phyloP scores from a whole-genome alignment of 1,284 basidiomycete species.

The Sparassis latifolia region DNA sequence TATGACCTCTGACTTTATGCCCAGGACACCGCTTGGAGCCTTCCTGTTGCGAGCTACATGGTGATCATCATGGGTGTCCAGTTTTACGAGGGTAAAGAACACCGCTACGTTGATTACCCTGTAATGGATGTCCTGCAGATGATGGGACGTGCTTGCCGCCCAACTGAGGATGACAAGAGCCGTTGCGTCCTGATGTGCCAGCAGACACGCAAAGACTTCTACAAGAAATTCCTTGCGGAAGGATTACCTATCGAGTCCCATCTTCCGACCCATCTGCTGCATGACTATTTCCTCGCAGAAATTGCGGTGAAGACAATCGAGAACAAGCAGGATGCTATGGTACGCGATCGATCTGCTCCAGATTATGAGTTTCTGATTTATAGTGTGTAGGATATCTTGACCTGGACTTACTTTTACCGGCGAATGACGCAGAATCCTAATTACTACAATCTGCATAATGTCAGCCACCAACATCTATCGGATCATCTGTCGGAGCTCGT shows the following conservation, averaged over 20 bases:
- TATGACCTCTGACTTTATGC: slow-evolving; percentile 1
- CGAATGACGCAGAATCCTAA: slow-evolving; percentile 94
- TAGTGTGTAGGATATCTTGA: slow-evolving; percentile 75
- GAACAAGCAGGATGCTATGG: slow-evolving; percentile 96
- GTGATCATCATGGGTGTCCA: slow-evolving; percentile 99
- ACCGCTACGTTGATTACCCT: slow-evolving; percentile 96
- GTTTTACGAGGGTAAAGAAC: slow-evolving; percentile 91
- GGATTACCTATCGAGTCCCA: slow-evolving; percentile 97
- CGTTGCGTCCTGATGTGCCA: slow-evolving; percentile 97
- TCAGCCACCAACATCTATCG: slow-evolving; percentile 88
- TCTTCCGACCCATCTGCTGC: slow-evolving; percentile 78
- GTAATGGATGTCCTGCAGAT: slow-evolving; percentile 98
- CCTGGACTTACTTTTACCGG: slow-evolving; percentile 96
- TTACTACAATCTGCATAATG: slow-evolving; percentile 93
- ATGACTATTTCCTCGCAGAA: slow-evolving; percentile 98
- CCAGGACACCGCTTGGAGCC: slow-evolving; percentile 91
- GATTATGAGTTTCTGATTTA: not conserved
- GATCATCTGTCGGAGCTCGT: slow-evolving; percentile 96
- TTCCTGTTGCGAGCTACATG: slow-evolving; percentile 93
- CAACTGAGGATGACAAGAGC: slow-evolving; percentile 78
- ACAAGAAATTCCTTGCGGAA: slow-evolving; percentile 97
- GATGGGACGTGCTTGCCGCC: slow-evolving; percentile 95
- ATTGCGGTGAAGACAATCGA: slow-evolving; percentile 98
- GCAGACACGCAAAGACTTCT: slow-evolving; percentile 94
- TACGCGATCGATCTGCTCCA: slow-evolving; percentile 30